These are phyloP conservation scores for Fraxinus dipetala DNA, from an alignment of 305 asterid genomes.

Conservation along the genomic window DNA sequence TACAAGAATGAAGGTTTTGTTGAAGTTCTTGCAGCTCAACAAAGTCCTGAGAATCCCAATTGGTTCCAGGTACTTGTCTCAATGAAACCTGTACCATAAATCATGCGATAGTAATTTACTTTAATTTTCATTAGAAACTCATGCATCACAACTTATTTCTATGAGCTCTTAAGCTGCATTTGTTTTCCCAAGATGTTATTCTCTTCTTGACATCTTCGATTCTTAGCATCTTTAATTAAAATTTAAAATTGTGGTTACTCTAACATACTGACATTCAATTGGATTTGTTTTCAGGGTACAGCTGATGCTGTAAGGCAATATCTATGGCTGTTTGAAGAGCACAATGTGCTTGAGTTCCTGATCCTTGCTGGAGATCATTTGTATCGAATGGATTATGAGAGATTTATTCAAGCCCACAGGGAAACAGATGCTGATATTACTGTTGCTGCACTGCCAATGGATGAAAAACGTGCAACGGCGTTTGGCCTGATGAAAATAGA, in stretches of 20 bases:
- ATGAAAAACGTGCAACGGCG: conserved; percentile 84
- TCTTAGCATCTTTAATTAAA: not conserved
- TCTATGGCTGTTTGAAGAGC: conserved; percentile 90
- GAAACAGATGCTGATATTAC: conserved; percentile 94
- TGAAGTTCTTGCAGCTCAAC: conserved; percentile 98
- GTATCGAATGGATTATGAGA: conserved; percentile 93
- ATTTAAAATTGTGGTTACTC: conserved; percentile 7
- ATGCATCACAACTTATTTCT: conserved; percentile 14
- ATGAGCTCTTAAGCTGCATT: conserved; percentile 16
- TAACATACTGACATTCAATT: not conserved
- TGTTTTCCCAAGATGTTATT: not conserved
- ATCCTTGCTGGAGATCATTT: conserved; percentile 94
- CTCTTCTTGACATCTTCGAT: conserved; percentile 1
- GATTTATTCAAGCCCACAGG: conserved; percentile 88
- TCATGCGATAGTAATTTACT: not conserved
- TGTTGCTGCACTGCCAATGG: conserved; percentile 90
- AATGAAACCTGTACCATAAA: not conserved
- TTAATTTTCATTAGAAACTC: not conserved
- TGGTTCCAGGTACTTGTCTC: conserved; percentile 73
- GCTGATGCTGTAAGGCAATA: conserved; percentile 96
- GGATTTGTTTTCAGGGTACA: conserved; percentile 58
- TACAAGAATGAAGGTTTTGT: conserved; percentile 86
- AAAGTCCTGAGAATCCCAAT: conserved; percentile 89
- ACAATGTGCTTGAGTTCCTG: conserved; percentile 68
- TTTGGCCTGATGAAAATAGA: conserved; percentile 95